Conservation (phyloP, 192 early-diverging fungal genomes). For the Umbelopsis ramanniana region DNA sequence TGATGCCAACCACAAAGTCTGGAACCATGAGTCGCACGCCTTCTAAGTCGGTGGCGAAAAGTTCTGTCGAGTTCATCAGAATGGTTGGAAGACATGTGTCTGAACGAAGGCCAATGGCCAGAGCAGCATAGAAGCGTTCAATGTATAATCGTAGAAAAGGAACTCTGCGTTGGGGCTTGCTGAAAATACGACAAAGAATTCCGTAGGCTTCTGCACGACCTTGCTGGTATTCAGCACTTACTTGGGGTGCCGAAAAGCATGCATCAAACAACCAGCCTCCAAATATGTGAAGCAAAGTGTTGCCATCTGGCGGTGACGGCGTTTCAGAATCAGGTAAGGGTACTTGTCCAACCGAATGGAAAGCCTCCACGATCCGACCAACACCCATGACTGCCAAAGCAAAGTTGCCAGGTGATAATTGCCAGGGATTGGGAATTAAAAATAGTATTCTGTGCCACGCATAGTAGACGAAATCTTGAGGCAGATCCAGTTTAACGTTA, state of each 20-base stretch:
- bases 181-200: slow-evolving; percentile 78
- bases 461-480: slow-evolving; percentile 66
- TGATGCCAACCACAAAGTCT: slow-evolving; percentile 71
- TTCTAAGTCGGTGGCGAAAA: slow-evolving; percentile 71
- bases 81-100: slow-evolving; percentile 73
- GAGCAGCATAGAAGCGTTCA: slow-evolving; percentile 71
- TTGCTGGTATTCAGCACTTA: slow-evolving; percentile 40
- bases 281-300: slow-evolving; percentile 84
- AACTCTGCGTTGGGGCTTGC: slow-evolving; percentile 59
- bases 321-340: slow-evolving; percentile 25
- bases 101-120: slow-evolving; percentile 62
- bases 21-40: slow-evolving; percentile 77
- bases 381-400: slow-evolving; percentile 57
- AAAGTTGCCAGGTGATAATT: slow-evolving; percentile 55
- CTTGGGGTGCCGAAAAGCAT: slow-evolving; percentile 38
- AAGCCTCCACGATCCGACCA: slow-evolving; percentile 59
- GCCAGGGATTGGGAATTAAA: slow-evolving; percentile 56
- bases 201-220: slow-evolving; percentile 74
- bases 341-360: slow-evolving; percentile 38
- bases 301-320: slow-evolving; percentile 63
- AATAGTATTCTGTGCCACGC: slow-evolving; percentile 77
- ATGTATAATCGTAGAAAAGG: slow-evolving; percentile 70
- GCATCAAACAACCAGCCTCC: slow-evolving; percentile 81
- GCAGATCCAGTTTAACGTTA: slow-evolving; percentile 65
- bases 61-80: slow-evolving; percentile 57